Evolutionary conservation across 2,329 filamentous ascomycete species (phyloP).

Genomic region (Fusarium pseudograminearum): DNA sequence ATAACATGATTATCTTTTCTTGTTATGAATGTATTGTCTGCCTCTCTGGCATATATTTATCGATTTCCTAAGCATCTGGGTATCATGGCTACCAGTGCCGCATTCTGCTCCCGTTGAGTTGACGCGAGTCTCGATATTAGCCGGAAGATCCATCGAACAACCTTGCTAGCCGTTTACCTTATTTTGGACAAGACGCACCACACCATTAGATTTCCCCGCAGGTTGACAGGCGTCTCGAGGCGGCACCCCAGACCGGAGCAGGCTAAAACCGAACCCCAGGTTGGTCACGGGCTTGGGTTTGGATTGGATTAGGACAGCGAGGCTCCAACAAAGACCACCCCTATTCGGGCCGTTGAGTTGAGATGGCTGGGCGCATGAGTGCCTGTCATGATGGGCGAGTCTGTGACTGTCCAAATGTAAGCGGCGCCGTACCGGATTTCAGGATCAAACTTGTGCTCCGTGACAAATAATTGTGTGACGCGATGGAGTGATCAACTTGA

Average conservation of each 20-base stretch:
- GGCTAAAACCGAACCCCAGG: conserved; percentile 33
- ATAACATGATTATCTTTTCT: background rate
- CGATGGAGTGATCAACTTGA: conserved; percentile 7
- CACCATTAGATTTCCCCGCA: conserved; percentile 46
- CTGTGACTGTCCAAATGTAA: conserved; percentile 17
- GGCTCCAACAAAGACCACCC: conserved; percentile 28
- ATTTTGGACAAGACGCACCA: conserved; percentile 40
- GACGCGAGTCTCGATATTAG: conserved; percentile 31
- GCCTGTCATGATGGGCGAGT: conserved; percentile 27
- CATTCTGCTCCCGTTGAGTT: conserved; percentile 11
- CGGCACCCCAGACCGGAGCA: conserved; percentile 32
- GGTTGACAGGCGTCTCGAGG: conserved; percentile 35
- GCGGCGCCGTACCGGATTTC: background rate
- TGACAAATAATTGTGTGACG: background rate
- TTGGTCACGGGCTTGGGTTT: conserved; percentile 30
- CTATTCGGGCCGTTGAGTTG: conserved; percentile 49
- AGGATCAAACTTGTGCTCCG: conserved; percentile 6
- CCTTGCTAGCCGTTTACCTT: conserved; percentile 24
- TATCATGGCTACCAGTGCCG: conserved; percentile 6
- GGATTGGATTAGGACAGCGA: conserved; percentile 31
- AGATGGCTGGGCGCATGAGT: conserved; percentile 10
- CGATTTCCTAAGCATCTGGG: background rate
- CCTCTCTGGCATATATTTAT: background rate
- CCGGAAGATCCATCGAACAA: conserved; percentile 39
- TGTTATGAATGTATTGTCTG: background rate